Conservation (phyloP, 345 rosid genomes). For the Ceriops decandra region DNA sequence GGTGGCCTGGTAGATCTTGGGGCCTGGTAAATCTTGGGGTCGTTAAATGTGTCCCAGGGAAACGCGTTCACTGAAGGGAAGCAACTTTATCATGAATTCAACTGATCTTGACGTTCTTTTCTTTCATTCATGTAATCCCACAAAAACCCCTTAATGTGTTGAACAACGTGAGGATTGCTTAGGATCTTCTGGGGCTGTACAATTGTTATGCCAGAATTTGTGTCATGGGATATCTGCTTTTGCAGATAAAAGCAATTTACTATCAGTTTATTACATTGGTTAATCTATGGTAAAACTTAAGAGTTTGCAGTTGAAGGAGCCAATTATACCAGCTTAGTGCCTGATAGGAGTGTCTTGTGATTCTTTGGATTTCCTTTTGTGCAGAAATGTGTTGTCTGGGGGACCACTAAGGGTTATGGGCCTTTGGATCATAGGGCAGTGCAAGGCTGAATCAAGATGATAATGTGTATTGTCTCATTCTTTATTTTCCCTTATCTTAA, state of each 20-base stretch:
- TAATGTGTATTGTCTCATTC: conserved; percentile 25
- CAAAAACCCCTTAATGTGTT: not conserved
- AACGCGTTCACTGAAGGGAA: not conserved
- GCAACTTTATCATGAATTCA: not conserved
- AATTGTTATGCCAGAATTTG: not conserved
- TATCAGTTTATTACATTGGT: not conserved
- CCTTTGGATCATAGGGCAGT: conserved; percentile 14
- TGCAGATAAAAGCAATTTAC: not conserved
- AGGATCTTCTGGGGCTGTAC: not conserved
- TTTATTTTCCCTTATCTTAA: conserved; percentile 18
- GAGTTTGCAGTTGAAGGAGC: not conserved
- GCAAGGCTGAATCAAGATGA: conserved; percentile 19
- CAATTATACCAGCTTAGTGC: not conserved
- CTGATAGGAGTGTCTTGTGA: conserved; percentile 8
- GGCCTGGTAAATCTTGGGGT: not conserved
- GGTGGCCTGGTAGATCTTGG: too few species aligned
- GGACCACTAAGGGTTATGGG: conserved; percentile 26
- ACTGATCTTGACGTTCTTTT: not conserved
- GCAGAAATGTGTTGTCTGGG: not conserved
- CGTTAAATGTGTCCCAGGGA: not conserved
- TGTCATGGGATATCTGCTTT: not conserved
- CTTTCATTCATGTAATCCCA: too few species aligned
- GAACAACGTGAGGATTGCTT: not conserved
- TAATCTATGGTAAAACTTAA: not conserved
- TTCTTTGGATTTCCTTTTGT: not conserved